Evolutionary conservation across 208 protist genomes (phyloP).

Genomic region (Trypanosoma cruzi): DNA sequence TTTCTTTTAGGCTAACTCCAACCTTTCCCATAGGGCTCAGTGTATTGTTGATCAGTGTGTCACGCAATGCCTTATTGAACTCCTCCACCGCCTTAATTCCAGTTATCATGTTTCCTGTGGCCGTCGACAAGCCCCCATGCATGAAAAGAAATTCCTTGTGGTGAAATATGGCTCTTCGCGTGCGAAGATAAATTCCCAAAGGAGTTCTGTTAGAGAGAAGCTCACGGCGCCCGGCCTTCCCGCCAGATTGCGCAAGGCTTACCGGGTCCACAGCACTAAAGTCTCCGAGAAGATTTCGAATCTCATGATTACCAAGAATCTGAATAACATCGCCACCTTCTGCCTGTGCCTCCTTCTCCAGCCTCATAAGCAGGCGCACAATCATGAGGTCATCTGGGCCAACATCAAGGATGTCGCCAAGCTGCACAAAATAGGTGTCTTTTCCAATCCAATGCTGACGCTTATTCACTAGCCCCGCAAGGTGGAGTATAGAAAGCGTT

Average conservation of each 20-base stretch:
- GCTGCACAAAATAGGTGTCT: constrained; percentile 81
- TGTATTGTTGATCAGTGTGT: constrained; percentile 67
- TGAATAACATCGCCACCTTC: constrained; percentile 82
- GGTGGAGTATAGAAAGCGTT: constrained; percentile 60
- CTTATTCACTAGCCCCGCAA: constrained; percentile 73
- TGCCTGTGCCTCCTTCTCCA: constrained; percentile 61
- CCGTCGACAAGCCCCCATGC: constrained; percentile 90
- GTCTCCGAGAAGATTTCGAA: constrained; percentile 89
- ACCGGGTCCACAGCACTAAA: constrained; percentile 67
- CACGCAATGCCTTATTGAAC: constrained; percentile 71
- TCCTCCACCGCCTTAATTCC: constrained; percentile 71
- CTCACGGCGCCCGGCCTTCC: constrained; percentile 46
- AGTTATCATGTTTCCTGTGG: constrained; percentile 69
- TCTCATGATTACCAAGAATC: constrained; percentile 93
- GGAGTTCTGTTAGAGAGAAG: constrained; percentile 72
- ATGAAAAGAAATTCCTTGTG: constrained; percentile 90
- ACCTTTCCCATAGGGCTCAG: constrained; percentile 58
- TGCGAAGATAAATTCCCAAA: constrained; percentile 77
- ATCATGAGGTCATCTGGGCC: constrained; percentile 85
- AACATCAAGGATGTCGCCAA: constrained; percentile 93
- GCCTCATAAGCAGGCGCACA: constrained; percentile 75
- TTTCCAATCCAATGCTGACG: constrained; percentile 76
- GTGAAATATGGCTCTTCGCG: constrained; percentile 73
- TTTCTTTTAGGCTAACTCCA: constrained; percentile 70
- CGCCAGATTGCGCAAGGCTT: constrained; percentile 60